Evolutionary conservation across 257 asterid species (phyloP), one percentile per base, ranked within the genome.

Genomic region (Gardenia jasminoides): DNA sequence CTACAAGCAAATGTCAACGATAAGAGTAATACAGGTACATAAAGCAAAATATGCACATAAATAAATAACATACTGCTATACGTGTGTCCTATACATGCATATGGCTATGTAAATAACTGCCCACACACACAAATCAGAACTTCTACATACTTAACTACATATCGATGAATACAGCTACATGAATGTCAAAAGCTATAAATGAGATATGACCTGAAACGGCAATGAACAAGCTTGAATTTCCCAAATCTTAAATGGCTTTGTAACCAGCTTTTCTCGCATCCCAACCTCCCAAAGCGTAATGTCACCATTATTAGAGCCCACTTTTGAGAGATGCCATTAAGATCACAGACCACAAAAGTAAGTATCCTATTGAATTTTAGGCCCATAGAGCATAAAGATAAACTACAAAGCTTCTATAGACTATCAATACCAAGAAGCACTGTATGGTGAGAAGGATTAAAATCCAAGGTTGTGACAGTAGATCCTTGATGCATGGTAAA

Each of bases 231-330:
- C 72, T 80, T 87, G 93, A 47, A 92, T 87, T 26, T 95, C 99
- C 98, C 98, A 91, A 70, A 92, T 86, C 86, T 93, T 95, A 82
- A 95, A 95, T 48, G 94, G 96, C 88, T 89, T 92, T 59, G 97
- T 83, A 69, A 87, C 86, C 86, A 95, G 75, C 86, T 91, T 95
- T 84, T 95, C 99, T 59, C 99, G 83, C 65, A 87, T 80, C 44
- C 97, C 94, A 73, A 93, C 96, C 84, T 93, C 98, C 98, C 99
- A 95, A 44, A 93, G 93, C 11, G 93, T 88, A 76, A 93, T 87
- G 68, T 96, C 99, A 11, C 99, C 99, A 85, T 82, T 91, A 81
- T 36, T 90, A 86, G 97, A 92, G 39, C 99, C 98, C 85, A 93
- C 99, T 96, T 90, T 85, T 69, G 75, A 70, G 67, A 72, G 26